These are phyloP conservation scores for Lasiodiplodia citricola DNA, from an alignment of 2,329 filamentous ascomycete species.

Conservation along the genomic window DNA sequence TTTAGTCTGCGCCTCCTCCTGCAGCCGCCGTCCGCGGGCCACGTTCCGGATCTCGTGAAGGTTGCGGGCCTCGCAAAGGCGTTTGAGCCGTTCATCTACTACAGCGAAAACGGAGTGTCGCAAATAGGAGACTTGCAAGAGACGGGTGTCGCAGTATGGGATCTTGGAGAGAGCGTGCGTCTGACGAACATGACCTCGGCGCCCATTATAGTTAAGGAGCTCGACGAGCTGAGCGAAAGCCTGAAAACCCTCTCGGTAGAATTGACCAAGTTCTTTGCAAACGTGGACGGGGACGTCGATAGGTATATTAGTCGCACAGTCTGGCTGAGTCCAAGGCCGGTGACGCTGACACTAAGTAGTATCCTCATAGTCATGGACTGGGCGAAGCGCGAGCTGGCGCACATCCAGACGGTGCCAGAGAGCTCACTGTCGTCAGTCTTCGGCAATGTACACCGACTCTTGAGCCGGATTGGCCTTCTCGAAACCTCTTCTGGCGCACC, in stretches of 20 bases:
- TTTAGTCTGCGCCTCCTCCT: conserved; percentile 69
- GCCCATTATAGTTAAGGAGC: conserved; percentile 80
- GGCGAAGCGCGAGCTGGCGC: conserved; percentile 83
- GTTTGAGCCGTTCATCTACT: conserved; percentile 93
- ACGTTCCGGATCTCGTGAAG: conserved; percentile 86
- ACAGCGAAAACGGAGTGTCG: conserved; percentile 84
- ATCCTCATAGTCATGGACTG: conserved; percentile 97
- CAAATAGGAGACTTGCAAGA: conserved; percentile 90
- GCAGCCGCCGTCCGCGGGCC: conserved; percentile 68
- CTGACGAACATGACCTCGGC: conserved; percentile 90
- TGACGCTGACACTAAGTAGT: conserved; percentile 48
- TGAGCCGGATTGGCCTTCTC: conserved; percentile 63
- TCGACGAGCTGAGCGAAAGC: conserved; percentile 85
- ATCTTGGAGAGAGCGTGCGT: conserved; percentile 87
- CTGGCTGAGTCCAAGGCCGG: conserved; percentile 24
- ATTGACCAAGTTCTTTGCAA: conserved; percentile 89
- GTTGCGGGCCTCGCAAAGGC: conserved; percentile 87
- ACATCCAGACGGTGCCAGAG: conserved; percentile 65
- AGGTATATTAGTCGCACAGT: conserved; percentile 55
- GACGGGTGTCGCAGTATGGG: conserved; percentile 92
- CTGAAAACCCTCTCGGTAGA: conserved; percentile 84
- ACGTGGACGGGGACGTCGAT: conserved; percentile 92
- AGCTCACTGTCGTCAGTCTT: conserved; percentile 74
- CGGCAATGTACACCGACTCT: conserved; percentile 80
- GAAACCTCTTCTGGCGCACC: conserved; percentile 54